A percentile compares a stretch with the other conserved stretches of the same genome.
phyloP scores from a whole-genome alignment of 371 early-diverging fungal genomes.

The Rhizopus sp. region DNA sequence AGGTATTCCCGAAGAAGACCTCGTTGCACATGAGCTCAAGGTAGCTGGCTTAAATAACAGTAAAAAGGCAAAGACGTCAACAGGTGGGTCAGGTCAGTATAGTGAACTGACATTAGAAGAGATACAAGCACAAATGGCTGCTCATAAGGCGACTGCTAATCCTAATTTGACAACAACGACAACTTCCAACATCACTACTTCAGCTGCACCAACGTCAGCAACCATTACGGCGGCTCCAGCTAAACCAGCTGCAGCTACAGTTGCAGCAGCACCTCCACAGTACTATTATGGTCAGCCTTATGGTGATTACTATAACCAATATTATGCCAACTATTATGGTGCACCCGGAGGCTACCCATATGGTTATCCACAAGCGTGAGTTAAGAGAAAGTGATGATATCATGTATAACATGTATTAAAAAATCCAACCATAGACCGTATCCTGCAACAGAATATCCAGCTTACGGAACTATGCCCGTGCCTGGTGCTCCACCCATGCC shows the following conservation, averaged over 20 bases:
- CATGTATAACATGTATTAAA: background rate
- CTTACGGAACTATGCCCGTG: slow-evolving; percentile 4
- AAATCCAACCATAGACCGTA: background rate
- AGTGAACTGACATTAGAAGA: slow-evolving; percentile 45
- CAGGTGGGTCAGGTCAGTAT: slow-evolving; percentile 36
- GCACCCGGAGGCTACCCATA: slow-evolving; percentile 9
- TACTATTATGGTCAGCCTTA: slow-evolving; percentile 16
- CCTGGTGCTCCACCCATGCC: background rate
- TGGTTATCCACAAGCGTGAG: slow-evolving; percentile 28
- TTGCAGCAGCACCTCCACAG: slow-evolving; percentile 18
- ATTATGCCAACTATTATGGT: slow-evolving; percentile 16
- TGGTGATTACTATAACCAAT: slow-evolving; percentile 26
- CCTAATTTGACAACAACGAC: background rate
- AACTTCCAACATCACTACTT: background rate
- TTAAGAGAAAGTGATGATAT: slow-evolving; percentile 20
- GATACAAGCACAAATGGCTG: slow-evolving; percentile 42
- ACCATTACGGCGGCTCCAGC: slow-evolving; percentile 19
- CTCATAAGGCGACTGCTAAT: slow-evolving; percentile 35
- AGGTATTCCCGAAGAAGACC: slow-evolving; percentile 87
- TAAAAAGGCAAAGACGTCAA: slow-evolving; percentile 28
- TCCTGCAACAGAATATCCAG: slow-evolving; percentile 9
- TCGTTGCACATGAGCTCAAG: slow-evolving; percentile 64
- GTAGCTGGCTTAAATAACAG: slow-evolving; percentile 27
- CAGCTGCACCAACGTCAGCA: slow-evolving; percentile 31
- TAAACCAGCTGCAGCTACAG: slow-evolving; percentile 14